Evolutionary conservation across 768 basidiomycete species (phyloP).

Genomic region (Boletus pseudopeckii): DNA sequence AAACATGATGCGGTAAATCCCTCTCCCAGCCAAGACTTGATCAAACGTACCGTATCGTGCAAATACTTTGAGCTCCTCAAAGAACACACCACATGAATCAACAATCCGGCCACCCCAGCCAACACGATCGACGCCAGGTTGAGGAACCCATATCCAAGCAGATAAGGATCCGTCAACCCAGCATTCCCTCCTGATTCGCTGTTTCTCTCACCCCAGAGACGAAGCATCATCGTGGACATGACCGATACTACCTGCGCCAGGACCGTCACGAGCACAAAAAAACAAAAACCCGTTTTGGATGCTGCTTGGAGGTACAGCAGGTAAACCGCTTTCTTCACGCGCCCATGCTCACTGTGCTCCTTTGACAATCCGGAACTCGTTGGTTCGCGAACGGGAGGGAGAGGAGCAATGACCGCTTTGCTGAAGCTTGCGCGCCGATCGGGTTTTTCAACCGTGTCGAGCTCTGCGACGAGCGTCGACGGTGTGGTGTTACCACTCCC

Average conservation of each 20-base stretch:
- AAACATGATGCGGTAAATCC: background rate
- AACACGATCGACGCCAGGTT: conserved; percentile 56
- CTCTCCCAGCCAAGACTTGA: background rate
- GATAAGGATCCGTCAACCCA: conserved; percentile 52
- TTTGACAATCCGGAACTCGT: conserved; percentile 50
- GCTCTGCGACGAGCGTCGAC: conserved; percentile 21
- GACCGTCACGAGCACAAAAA: conserved; percentile 57
- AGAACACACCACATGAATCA: conserved; percentile 77
- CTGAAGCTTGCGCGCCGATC: conserved; percentile 54
- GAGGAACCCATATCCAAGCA: conserved; percentile 66
- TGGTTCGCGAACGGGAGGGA: conserved; percentile 37
- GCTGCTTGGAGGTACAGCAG: conserved; percentile 74
- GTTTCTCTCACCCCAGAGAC: conserved; percentile 82
- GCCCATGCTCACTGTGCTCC: conserved; percentile 78
- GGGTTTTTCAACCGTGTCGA: conserved; percentile 49
- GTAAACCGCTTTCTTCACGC: conserved; percentile 77
- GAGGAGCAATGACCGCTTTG: conserved; percentile 50
- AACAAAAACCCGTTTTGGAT: conserved; percentile 65
- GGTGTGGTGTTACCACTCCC: conserved; percentile 21
- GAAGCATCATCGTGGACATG: conserved; percentile 58
- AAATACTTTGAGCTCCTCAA: conserved; percentile 69
- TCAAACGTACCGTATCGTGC: conserved; percentile 64
- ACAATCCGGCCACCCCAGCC: conserved; percentile 50
- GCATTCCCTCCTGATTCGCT: conserved; percentile 51
- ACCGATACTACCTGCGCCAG: conserved; percentile 60